phyloP scores from a whole-genome alignment of 2,329 filamentous ascomycete genomes.

The Zasmidium cellare region DNA sequence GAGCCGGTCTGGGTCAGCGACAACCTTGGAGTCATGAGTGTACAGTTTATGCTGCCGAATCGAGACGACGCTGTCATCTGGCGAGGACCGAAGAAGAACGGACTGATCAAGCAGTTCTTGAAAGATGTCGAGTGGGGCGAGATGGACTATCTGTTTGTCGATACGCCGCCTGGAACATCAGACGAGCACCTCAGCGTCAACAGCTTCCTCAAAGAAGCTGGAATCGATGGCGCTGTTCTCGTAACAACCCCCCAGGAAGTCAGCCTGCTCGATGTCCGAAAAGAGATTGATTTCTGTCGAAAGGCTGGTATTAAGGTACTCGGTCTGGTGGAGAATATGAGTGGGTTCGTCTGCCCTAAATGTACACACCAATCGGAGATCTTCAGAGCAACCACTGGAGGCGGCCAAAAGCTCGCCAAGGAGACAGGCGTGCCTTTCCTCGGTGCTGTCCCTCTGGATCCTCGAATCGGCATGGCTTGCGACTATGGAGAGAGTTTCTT shows the following conservation, averaged over 20 bases:
- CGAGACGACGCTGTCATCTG: constrained; percentile 95
- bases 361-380: constrained; percentile 81
- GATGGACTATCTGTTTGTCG: constrained; percentile 87
- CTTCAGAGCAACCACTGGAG: constrained; percentile 88
- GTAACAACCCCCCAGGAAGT: constrained; percentile 97
- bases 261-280: constrained; percentile 84
- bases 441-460: constrained; percentile 86
- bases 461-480: constrained; percentile 91
- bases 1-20: constrained; percentile 94
- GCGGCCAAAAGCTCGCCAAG: constrained; percentile 74
- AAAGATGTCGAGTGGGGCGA: constrained; percentile 99
- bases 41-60: constrained; percentile 96
- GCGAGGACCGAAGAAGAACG: constrained; percentile 98
- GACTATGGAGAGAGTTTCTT: constrained; percentile 98
- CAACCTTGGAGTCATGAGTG: constrained; percentile 93
- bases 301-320: constrained; percentile 89
- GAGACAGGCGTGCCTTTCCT: constrained; percentile 89
- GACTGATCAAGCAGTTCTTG: constrained; percentile 94
- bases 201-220: constrained; percentile 83
- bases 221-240: constrained; percentile 89
- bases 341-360: constrained; percentile 90
- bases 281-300: constrained; percentile 95
- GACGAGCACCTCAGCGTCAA: constrained; percentile 97
- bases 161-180: constrained; percentile 91
- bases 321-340: constrained; percentile 97